Base-by-base conservation (phyloP, 148 eudicot species). In the Fagopyrum tataricum region DNA sequence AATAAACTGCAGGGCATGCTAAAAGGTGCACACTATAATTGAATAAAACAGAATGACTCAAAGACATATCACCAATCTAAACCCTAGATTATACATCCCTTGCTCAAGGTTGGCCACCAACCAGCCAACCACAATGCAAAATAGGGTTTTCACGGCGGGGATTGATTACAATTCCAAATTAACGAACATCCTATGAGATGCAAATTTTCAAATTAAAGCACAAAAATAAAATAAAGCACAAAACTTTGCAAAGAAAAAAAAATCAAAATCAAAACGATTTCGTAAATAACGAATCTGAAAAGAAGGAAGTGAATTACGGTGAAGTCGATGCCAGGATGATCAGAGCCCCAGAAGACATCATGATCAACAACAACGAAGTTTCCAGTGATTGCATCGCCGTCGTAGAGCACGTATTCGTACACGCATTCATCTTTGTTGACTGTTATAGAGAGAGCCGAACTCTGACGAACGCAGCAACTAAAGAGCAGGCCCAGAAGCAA, bases 361-460 rank as follows among this genome's bases (percentile, higher is more conserved):
- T 94, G 98, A 81, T 91, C 96, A 37, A 91, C 96, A 39, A 94
- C 98, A 48, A 94, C 96, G 73, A 94, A 91, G 81, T 94, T 94
- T 2, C 98, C 98, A 24, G 95, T 86, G 51, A 94, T 76, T 17
- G 82, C 56, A 55, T 93, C 98, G 37, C 97, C 93, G 37, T 89
- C 95, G 66, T 87, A 93, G 49, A 91, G 81, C 21, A 91, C 95
- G 81, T 91, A 91, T 77, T 93, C 98, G 78, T 87, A 88, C 11
- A 93, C 92, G 77, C 98, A 94, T 55, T 94, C 98, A 4, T 81
- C 80, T 43, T 94, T 88, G 78, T 84, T 85, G 0, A 94, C 98
- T 8, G 97, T 88, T 9, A 94, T 87, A 1, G 97, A 88, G 1
- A 94, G 86, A 31, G 85, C 87, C 26, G 87, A 76, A 6, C 82